phyloP scores from a whole-genome alignment of 129 eudicot genomes.

The Mikania micrantha region DNA sequence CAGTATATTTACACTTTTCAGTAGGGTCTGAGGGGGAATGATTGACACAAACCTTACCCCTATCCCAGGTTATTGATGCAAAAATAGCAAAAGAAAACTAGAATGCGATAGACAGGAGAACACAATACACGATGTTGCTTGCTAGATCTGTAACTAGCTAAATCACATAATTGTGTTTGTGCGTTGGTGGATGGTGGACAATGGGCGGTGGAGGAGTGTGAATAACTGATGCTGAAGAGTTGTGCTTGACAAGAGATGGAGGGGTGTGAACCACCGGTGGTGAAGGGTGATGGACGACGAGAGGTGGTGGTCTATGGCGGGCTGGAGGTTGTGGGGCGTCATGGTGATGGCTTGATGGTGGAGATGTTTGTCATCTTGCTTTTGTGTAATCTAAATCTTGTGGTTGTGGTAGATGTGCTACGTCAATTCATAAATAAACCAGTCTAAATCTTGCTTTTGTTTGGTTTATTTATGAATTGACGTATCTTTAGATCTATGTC shows the following conservation, averaged over 20 bases:
- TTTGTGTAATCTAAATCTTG: not conserved
- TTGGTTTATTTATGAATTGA: too few species aligned
- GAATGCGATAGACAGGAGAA: constrained; percentile 3
- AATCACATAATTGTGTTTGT: constrained; percentile 7
- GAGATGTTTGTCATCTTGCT: not conserved
- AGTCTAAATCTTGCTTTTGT: too few species aligned
- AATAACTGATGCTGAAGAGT: too few species aligned
- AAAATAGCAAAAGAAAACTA: not conserved
- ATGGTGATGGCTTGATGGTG: constrained; percentile 19
- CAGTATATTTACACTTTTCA: too few species aligned
- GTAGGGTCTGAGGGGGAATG: too few species aligned
- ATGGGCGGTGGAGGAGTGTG: constrained; percentile 22
- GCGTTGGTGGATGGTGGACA: constrained; percentile 16
- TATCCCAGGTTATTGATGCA: too few species aligned
- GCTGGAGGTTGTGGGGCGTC: constrained; percentile 9
- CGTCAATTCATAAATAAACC: too few species aligned
- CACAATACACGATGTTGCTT: constrained; percentile 10
- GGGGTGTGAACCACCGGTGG: constrained; percentile 18
- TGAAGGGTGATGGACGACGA: constrained; percentile 16
- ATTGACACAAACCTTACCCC: too few species aligned
- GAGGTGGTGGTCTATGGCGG: constrained; percentile 20
- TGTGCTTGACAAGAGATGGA: too few species aligned
- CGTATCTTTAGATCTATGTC: too few species aligned
- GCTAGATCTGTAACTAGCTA: not conserved
- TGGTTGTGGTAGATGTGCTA: not conserved